phyloP scores from a whole-genome alignment of 2,329 filamentous ascomycete genomes.

The Sporothrix euskadiensis region DNA sequence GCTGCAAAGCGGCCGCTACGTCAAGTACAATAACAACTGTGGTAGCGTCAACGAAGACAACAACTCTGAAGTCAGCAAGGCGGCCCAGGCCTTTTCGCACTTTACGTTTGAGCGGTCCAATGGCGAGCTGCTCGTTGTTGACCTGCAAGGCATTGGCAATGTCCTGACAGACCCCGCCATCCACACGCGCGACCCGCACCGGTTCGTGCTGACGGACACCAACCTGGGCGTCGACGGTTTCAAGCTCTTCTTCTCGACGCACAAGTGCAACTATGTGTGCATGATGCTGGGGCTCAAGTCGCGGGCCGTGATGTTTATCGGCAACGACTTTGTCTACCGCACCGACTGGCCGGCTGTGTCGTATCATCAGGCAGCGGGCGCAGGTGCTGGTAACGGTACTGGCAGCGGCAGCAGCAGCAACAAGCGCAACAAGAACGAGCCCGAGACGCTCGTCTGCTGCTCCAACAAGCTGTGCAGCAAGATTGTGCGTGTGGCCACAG shows the following conservation, averaged over 20 bases:
- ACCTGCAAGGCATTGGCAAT: conserved; percentile 43
- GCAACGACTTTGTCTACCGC: conserved; percentile 36
- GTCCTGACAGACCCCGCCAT: conserved; percentile 44
- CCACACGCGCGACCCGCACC: conserved; percentile 40
- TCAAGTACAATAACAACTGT: conserved; percentile 45
- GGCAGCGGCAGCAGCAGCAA: neutral
- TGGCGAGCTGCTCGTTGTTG: conserved; percentile 41
- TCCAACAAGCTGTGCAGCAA: conserved; percentile 45
- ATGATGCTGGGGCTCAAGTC: conserved; percentile 38
- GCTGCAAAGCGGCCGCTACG: conserved; percentile 41
- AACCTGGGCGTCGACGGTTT: conserved; percentile 42
- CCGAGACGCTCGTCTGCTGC: conserved; percentile 37
- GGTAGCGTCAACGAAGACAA: conserved; percentile 35
- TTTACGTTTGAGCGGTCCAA: conserved; percentile 46
- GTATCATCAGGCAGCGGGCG: neutral
- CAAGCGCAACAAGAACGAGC: neutral
- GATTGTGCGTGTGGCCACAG: conserved; percentile 37
- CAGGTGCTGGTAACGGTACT: conserved; percentile 30
- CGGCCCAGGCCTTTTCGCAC: conserved; percentile 46
- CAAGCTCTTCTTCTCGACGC: conserved; percentile 44
- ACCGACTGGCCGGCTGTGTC: conserved; percentile 39
- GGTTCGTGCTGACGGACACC: conserved; percentile 40
- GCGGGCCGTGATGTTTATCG: conserved; percentile 32
- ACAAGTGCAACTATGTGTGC: conserved; percentile 42
- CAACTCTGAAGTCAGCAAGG: conserved; percentile 35